phyloP scores from a whole-genome alignment of 192 early-diverging fungal genomes.

The Linnemannia hyalina region DNA sequence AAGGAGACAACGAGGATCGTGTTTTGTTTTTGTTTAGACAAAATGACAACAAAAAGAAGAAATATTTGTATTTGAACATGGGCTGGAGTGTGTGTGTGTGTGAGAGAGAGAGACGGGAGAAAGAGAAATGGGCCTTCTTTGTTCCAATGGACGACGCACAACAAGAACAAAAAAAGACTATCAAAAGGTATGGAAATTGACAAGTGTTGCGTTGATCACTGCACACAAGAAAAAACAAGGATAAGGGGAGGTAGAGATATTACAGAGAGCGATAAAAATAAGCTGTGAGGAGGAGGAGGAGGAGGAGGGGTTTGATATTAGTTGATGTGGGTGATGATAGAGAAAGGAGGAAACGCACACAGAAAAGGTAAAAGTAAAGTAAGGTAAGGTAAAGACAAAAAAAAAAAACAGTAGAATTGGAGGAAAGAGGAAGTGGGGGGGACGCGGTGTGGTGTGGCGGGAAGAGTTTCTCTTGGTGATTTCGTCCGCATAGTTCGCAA shows the following conservation, averaged over 20 bases:
- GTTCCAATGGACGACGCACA: neutral
- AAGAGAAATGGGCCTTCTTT: neutral
- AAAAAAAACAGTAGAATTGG: neutral
- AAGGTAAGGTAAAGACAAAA: neutral
- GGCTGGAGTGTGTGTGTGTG: neutral
- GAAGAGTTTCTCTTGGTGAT: neutral
- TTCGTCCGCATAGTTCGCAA: neutral
- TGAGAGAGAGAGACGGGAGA: neutral
- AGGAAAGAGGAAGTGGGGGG: neutral
- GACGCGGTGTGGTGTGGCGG: neutral
- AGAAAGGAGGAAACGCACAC: neutral
- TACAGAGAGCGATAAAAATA: neutral
- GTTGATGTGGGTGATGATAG: neutral
- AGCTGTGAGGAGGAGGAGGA: neutral
- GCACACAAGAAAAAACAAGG: neutral
- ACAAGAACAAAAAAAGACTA: neutral
- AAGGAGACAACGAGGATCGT: neutral
- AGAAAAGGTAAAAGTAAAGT: neutral
- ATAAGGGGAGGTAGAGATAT: neutral
- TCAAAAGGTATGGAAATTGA: neutral
- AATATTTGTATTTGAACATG: constrained; percentile 1
- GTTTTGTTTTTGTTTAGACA: neutral
- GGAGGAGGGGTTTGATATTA: neutral
- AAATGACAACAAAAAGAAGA: neutral
- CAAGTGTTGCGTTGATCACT: neutral